Percentiles rank a stretch among this genome's conserved stretches.
Conservation (phyloP, 1,284 basidiomycete species). For the Coriolopsis trogii region DNA sequence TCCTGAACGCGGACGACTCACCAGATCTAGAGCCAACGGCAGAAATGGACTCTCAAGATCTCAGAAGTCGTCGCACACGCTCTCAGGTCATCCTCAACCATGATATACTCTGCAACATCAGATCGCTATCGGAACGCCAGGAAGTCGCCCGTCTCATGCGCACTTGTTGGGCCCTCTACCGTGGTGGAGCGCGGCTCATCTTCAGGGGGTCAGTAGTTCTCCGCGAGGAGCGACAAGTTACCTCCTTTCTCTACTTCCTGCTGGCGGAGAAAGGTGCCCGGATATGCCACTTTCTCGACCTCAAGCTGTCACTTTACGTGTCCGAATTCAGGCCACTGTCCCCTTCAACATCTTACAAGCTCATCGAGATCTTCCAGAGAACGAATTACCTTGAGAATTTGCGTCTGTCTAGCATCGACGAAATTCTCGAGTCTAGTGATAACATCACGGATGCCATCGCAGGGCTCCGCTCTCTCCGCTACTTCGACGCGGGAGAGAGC, state of each 20-base stretch:
- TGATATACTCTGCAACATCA: slow-evolving; percentile 6
- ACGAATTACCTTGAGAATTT: background rate
- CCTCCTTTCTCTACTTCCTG: slow-evolving; percentile 6
- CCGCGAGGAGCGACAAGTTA: background rate
- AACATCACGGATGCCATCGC: background rate
- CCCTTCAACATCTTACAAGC: no score
- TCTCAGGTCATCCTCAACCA: no score
- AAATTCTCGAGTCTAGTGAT: background rate
- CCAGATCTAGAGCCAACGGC: no score
- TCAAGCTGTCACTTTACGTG: no score
- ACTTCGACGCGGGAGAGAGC: background rate
- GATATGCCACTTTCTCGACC: background rate
- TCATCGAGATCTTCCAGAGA: background rate
- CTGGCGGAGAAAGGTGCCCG: background rate
- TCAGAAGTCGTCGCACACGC: no score
- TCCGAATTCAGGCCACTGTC: no score
- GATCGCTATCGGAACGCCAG: background rate
- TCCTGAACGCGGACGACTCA: no score
- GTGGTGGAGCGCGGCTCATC: background rate
- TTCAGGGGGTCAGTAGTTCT: background rate
- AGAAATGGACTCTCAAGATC: no score
- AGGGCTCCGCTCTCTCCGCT: background rate
- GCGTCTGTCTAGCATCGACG: background rate
- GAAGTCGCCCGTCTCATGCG: background rate
- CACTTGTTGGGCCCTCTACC: slow-evolving; percentile 7